Conservation (phyloP, 768 basidiomycete species). For the Lenzites betulinus region DNA sequence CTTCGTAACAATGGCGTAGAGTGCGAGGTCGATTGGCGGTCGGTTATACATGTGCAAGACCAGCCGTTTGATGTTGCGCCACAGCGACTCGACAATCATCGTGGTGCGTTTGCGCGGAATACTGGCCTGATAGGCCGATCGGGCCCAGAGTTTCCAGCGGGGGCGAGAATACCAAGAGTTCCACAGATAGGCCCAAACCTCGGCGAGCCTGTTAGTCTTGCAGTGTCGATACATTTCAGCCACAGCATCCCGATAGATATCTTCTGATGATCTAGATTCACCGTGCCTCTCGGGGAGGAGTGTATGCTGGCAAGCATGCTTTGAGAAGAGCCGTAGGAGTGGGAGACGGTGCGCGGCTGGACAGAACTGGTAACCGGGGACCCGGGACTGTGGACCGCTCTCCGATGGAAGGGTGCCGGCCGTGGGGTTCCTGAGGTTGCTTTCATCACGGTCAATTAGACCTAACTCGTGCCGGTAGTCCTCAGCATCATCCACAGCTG, state of each 20-base stretch:
- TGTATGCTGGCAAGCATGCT: background rate
- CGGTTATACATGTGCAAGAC: constrained; percentile 13
- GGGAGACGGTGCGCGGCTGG: background rate
- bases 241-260: background rate
- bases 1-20: constrained; percentile 12
- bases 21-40: constrained; percentile 13
- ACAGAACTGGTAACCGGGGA: background rate
- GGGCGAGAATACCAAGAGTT: constrained; percentile 32
- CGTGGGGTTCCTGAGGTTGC: background rate
- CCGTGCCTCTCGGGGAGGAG: background rate
- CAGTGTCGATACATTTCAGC: background rate
- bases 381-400: background rate
- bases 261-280: background rate
- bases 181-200: constrained; percentile 35
- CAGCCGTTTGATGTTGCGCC: constrained; percentile 16
- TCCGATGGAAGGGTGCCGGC: background rate
- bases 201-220: background rate
- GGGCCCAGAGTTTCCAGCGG: constrained; percentile 31
- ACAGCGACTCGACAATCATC: constrained; percentile 21
- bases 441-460: background rate
- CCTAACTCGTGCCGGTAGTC: background rate
- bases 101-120: constrained; percentile 17
- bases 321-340: background rate
- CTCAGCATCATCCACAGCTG: background rate
- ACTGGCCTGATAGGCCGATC: constrained; percentile 15